Evolutionary conservation across 495 filamentous ascomycete species (phyloP), one percentile per base, ranked within the genome.

Genomic region (Delitschia confertaspora): DNA sequence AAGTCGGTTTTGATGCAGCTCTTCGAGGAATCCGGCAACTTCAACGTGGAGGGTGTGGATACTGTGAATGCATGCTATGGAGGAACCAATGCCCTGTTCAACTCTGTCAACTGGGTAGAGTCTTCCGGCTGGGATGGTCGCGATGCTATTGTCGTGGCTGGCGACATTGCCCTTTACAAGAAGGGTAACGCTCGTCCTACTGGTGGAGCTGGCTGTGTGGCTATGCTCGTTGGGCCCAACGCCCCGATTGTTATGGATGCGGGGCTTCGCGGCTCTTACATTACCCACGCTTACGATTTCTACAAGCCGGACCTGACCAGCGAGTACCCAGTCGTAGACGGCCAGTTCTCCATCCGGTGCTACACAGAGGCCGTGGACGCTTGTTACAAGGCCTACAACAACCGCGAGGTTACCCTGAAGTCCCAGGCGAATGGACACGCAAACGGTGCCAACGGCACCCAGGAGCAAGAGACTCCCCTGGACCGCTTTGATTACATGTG

Each of bases 1-100:
- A 98, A 98, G 78, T 85, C 88, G n/a, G 89, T 98, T 37, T 68
- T 96, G 51, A 98, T 98, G 91, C 91, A 95, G 69, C 74, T 98
- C 20, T 95, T 98, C 57, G 75, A 80, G 59, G 71, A 80, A 34
- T 82, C 81, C 60, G 80, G 78, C 47, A 85, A 85, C 63, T 87
- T 80, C 72, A 95, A 93, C 70, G 72, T 98, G 33, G 93, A 96
- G 70, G 91, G 91, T 66, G 79, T 96, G 22, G 91, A 98, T 66
- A 95, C 82, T 19, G 70, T 98, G 57, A 98, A 98, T 61, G 91
- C 91, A 41, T 98, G 91, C 77, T 98, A 98, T 63, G 91, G 91
- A 55, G 91, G 91, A 46, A 98, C 91, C 63, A 98, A 94, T 60
- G 93, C 91, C 40, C 69, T 98, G 21, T 93, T 98, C 76, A 98